These are phyloP conservation scores for Citrus unshiu DNA, from an alignment of 345 rosid species.

Conservation along the genomic window DNA sequence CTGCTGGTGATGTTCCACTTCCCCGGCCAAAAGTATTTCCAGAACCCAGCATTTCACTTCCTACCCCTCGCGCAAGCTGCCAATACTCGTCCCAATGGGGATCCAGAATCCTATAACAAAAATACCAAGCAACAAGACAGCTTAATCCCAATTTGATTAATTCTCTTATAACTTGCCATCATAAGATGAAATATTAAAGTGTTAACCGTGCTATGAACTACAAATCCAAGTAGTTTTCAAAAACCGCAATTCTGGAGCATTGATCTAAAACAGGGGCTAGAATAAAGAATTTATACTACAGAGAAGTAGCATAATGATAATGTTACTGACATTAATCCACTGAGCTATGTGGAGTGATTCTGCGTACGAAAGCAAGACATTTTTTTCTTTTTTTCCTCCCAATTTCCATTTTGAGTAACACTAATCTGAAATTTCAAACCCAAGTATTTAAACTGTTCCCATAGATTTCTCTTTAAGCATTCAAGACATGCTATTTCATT, in stretches of 20 bases:
- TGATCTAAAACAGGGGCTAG: neutral
- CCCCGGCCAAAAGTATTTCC: conserved; percentile 57
- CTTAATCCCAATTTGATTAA: neutral
- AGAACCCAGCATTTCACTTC: conserved; percentile 50
- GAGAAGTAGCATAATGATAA: neutral
- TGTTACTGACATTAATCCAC: neutral
- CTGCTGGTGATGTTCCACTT: conserved; percentile 43
- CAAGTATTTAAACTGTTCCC: neutral
- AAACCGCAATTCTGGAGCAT: neutral
- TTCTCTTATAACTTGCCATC: neutral
- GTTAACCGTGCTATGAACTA: neutral
- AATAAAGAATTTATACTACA: neutral
- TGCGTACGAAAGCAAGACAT: neutral
- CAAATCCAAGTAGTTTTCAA: neutral
- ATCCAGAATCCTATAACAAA: neutral
- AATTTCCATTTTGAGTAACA: neutral
- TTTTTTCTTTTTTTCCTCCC: neutral
- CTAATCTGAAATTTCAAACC: neutral
- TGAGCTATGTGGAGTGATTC: neutral
- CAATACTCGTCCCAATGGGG: conserved; percentile 4
- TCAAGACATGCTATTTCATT: neutral
- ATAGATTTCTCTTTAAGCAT: neutral
- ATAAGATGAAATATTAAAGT: neutral
- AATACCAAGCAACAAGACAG: neutral
- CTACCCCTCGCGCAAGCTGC: conserved; percentile 13